A percentile compares a stretch with the other conserved stretches of the same genome.
Conservation (phyloP, 768 basidiomycete genomes). For the Macrolepiota dolichaula region DNA sequence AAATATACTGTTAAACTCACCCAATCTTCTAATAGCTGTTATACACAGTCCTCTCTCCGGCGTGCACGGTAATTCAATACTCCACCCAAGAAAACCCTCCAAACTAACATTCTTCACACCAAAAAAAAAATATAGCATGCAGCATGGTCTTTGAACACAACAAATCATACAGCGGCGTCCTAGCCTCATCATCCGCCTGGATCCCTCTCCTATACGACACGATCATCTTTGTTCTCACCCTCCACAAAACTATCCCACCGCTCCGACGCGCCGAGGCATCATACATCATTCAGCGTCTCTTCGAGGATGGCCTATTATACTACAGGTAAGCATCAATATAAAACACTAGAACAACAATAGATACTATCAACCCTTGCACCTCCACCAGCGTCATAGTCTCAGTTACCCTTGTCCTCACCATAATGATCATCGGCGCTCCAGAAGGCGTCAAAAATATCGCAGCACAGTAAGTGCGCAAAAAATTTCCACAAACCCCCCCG, state of each 20-base stretch:
- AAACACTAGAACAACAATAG: neutral
- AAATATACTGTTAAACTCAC: neutral
- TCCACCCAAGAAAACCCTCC: neutral
- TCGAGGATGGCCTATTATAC: constrained; percentile 45
- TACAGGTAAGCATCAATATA: constrained; percentile 36
- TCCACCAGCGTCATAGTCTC: constrained; percentile 38
- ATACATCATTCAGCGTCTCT: constrained; percentile 37
- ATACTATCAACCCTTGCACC: no score
- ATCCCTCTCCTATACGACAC: constrained; percentile 48
- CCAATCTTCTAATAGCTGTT: constrained; percentile 30
- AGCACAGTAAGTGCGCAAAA: constrained; percentile 36
- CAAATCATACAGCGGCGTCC: constrained; percentile 26
- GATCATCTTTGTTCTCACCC: constrained; percentile 34
- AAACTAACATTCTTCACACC: neutral
- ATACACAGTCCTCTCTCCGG: constrained; percentile 35
- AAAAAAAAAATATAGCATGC: constrained; percentile 33
- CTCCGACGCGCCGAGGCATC: constrained; percentile 28
- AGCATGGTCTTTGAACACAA: constrained; percentile 36
- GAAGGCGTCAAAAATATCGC: constrained; percentile 43
- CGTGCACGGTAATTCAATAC: constrained; percentile 25
- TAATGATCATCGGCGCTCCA: constrained; percentile 44
- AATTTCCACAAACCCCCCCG: constrained; percentile 12
- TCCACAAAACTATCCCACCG: constrained; percentile 34
- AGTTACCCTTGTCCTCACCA: constrained; percentile 38
- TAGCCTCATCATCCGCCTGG: constrained; percentile 49